Evolutionary conservation across 345 rosid species (phyloP).

Genomic region (Eucalyptus erythrocorys): DNA sequence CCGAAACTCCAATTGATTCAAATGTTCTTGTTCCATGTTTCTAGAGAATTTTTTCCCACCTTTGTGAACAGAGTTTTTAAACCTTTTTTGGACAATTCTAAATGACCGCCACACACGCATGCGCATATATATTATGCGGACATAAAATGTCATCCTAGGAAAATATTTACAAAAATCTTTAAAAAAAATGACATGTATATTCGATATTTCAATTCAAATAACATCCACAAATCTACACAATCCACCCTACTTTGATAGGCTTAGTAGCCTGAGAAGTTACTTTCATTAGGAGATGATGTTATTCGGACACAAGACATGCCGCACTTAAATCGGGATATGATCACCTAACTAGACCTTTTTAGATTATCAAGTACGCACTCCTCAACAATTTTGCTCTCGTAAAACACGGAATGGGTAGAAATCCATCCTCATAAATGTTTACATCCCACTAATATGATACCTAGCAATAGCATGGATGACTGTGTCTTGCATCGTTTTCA

Average conservation of each 20-base stretch:
- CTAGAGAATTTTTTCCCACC: neutral
- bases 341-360: neutral
- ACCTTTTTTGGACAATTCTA: neutral
- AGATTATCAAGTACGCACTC: neutral
- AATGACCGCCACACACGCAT: neutral
- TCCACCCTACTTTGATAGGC: neutral
- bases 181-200: neutral
- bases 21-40: neutral
- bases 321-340: neutral
- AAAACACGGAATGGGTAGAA: neutral
- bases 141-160: neutral
- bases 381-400: neutral
- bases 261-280: neutral
- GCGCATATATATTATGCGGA: neutral
- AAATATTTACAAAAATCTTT: neutral
- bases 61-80: neutral
- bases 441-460: neutral
- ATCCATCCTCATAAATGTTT: neutral
- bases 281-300: neutral
- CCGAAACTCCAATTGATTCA: neutral
- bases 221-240: neutral
- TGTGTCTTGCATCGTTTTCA: neutral
- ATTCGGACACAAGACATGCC: neutral
- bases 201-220: neutral
- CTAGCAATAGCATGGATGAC: neutral